phyloP scores from a whole-genome alignment of 2,329 filamentous ascomycete genomes.

The Rhinocladiella mackenziei region DNA sequence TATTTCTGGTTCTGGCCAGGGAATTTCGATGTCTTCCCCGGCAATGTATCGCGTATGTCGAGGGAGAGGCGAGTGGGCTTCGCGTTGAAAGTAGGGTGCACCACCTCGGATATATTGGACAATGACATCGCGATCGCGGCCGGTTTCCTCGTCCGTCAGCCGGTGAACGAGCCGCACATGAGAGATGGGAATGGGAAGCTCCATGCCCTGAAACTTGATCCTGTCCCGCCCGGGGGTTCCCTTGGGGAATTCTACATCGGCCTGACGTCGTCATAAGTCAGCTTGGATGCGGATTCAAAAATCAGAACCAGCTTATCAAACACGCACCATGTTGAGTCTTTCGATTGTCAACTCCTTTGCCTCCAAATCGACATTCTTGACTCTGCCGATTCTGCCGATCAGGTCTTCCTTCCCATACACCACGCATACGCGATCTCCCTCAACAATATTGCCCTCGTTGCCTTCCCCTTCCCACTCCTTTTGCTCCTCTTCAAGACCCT shows the following conservation, averaged over 20 bases:
- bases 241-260: conserved; percentile 41
- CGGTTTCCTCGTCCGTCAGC: conserved; percentile 55
- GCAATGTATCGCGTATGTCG: conserved; percentile 56
- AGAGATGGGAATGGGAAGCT: conserved; percentile 61
- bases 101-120: conserved; percentile 65
- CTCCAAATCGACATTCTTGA: conserved; percentile 54
- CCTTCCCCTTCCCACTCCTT: conserved; percentile 26
- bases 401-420: conserved; percentile 64
- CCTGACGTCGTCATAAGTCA: conserved; percentile 30
- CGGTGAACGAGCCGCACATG: conserved; percentile 79
- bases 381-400: conserved; percentile 76
- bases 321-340: conserved; percentile 60
- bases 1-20: conserved; percentile 63
- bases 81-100: conserved; percentile 49
- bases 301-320: not conserved
- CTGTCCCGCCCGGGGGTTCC: conserved; percentile 32
- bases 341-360: conserved; percentile 59
- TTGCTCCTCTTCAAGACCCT: conserved; percentile 39
- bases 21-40: conserved; percentile 60
- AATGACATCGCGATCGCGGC: conserved; percentile 64
- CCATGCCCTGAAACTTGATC: conserved; percentile 46
- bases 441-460: conserved; percentile 50
- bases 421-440: conserved; percentile 77
- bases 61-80: conserved; percentile 43
- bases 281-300: not conserved